Evolutionary conservation across 2,329 filamentous ascomycete genomes (phyloP).

Genomic region (Phialophora tarda): DNA sequence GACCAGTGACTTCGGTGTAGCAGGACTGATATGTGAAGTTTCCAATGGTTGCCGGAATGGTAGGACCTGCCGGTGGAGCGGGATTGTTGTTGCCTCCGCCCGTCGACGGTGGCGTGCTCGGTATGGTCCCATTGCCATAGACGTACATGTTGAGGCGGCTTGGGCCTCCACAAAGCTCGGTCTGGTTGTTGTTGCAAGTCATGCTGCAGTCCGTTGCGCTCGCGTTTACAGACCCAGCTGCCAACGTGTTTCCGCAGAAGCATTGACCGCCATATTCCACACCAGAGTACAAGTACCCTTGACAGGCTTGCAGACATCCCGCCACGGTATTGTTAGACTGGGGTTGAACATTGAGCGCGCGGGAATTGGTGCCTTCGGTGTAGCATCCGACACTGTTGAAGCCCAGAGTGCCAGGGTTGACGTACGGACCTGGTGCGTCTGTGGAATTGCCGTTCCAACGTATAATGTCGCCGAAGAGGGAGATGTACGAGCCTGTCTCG

Average conservation of each 20-base stretch:
- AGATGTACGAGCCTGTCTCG: conserved; percentile 30
- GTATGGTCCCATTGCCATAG: conserved; percentile 27
- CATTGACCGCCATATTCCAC: conserved; percentile 50
- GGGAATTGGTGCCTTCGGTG: conserved; percentile 45
- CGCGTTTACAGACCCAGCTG: conserved; percentile 29
- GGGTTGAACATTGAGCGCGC: conserved; percentile 41
- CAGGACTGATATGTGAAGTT: conserved; percentile 39
- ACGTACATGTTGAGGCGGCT: conserved; percentile 32
- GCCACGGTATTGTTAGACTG: conserved; percentile 44
- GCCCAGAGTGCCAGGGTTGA: conserved; percentile 37
- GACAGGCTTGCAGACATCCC: conserved; percentile 32
- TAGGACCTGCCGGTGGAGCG: conserved; percentile 18
- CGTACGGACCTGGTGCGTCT: conserved; percentile 32
- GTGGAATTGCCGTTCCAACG: conserved; percentile 32
- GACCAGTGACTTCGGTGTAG: conserved; percentile 42
- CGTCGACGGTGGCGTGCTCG: conserved; percentile 14
- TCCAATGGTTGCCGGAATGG: conserved; percentile 25
- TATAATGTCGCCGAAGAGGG: conserved; percentile 34
- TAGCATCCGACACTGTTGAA: conserved; percentile 50
- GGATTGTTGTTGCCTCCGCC: conserved; percentile 21
- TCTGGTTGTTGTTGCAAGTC: conserved; percentile 40
- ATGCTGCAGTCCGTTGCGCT: conserved; percentile 33
- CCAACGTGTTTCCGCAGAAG: conserved; percentile 43
- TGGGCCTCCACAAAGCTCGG: conserved; percentile 41
- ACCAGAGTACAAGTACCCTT: conserved; percentile 46